phyloP scores from a whole-genome alignment of 345 rosid species.

The Tarenaya hassleriana region DNA sequence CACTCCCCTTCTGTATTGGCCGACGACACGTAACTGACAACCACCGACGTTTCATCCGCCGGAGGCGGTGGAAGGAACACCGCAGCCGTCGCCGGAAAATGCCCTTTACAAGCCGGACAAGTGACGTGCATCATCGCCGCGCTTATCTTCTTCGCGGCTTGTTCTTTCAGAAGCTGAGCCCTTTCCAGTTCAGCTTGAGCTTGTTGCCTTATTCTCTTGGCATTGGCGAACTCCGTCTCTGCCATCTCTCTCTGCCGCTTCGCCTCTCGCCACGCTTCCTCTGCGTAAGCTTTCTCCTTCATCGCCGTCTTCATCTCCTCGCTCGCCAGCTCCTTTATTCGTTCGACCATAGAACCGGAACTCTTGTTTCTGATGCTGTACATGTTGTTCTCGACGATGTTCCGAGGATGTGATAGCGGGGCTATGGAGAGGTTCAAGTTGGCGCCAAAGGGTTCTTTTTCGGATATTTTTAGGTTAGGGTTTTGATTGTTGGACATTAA shows the following conservation, averaged over 20 bases:
- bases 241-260: constrained; percentile 73
- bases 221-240: constrained; percentile 60
- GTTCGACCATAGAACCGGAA: neutral
- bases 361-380: constrained; percentile 12
- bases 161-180: constrained; percentile 56
- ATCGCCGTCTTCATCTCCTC: constrained; percentile 53
- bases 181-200: constrained; percentile 64
- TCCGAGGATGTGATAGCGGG: constrained; percentile 24
- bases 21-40: constrained; percentile 73
- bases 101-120: constrained; percentile 68
- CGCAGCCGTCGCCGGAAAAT: constrained; percentile 41
- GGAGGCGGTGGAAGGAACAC: constrained; percentile 21
- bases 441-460: constrained; percentile 28
- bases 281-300: constrained; percentile 63
- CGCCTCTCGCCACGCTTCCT: constrained; percentile 59
- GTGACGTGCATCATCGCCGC: constrained; percentile 61
- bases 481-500: constrained; percentile 25
- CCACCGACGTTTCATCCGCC: constrained; percentile 70
- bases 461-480: constrained; percentile 24
- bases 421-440: constrained; percentile 68
- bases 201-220: constrained; percentile 65
- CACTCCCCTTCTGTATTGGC: constrained; percentile 71
- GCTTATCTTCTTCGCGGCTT: constrained; percentile 62
- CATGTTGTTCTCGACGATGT: too few species aligned
- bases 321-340: constrained; percentile 42